Percentiles rank a stretch among this genome's conserved stretches.
These are phyloP conservation scores for Apophysomyces sp. DNA, from an alignment of 371 early-diverging fungal species.

Conservation along the genomic window DNA sequence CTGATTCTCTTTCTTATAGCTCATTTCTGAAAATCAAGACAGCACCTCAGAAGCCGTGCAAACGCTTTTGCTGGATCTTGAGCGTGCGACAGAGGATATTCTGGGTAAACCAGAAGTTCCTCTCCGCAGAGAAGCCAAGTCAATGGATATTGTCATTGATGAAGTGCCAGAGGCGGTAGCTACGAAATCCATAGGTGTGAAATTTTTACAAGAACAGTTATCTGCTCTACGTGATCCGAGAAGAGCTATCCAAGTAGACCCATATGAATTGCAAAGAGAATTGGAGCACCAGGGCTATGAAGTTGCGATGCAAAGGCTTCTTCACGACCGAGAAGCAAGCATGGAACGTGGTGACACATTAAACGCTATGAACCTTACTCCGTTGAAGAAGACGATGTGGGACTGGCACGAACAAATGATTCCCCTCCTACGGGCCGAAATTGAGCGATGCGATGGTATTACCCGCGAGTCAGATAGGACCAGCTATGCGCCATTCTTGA, in stretches of 20 bases:
- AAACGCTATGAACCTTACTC: conserved; percentile 49
- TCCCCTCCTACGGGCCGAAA: conserved; percentile 65
- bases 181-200: conserved; percentile 70
- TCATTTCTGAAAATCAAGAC: conserved; percentile 28
- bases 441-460: conserved; percentile 37
- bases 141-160: conserved; percentile 5
- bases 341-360: conserved; percentile 60
- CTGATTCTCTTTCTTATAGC: conserved; percentile 9
- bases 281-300: conserved; percentile 85
- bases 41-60: conserved; percentile 18
- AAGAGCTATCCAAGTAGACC: conserved; percentile 44
- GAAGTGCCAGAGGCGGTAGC: conserved; percentile 38
- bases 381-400: conserved; percentile 61
- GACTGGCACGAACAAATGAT: conserved; percentile 78
- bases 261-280: conserved; percentile 77
- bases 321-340: conserved; percentile 54
- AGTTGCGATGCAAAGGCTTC: conserved; percentile 72
- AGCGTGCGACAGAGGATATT: conserved; percentile 25
- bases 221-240: conserved; percentile 48
- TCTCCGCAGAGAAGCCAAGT: background rate
- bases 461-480: conserved; percentile 30
- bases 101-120: conserved; percentile 21
- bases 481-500: conserved; percentile 73
- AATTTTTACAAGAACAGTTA: conserved; percentile 74
- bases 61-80: conserved; percentile 27